A percentile compares a stretch with the other conserved stretches of the same genome.
phyloP scores from a whole-genome alignment of 2,329 filamentous ascomycete genomes.

The Calonectria pseudoreteaudii region DNA sequence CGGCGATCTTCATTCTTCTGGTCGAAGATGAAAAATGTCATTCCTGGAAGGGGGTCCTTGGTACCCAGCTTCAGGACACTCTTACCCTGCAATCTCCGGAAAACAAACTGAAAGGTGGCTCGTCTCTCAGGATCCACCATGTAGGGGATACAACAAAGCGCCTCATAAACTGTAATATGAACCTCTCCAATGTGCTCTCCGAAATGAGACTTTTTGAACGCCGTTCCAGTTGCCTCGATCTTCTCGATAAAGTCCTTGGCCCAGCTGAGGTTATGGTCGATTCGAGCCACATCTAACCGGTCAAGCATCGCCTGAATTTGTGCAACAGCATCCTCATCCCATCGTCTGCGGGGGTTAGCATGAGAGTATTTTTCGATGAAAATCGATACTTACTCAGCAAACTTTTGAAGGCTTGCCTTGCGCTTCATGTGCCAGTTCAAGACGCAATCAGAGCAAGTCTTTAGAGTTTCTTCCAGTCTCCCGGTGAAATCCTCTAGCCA shows the following conservation, averaged over 20 bases:
- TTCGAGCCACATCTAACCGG: conserved; percentile 70
- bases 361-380: not conserved
- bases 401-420: conserved; percentile 69
- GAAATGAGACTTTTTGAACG: conserved; percentile 60
- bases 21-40: conserved; percentile 84
- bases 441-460: conserved; percentile 76
- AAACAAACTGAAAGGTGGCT: conserved; percentile 81
- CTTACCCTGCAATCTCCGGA: conserved; percentile 78
- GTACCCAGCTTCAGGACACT: conserved; percentile 81
- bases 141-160: conserved; percentile 85
- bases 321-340: conserved; percentile 62
- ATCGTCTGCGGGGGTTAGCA: conserved; percentile 49
- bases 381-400: conserved; percentile 65
- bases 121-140: conserved; percentile 68
- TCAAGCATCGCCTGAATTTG: conserved; percentile 69
- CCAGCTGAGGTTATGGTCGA: conserved; percentile 68
- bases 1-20: conserved; percentile 67
- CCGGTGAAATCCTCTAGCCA: conserved; percentile 70
- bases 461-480: conserved; percentile 69
- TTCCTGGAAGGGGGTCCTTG: conserved; percentile 81
- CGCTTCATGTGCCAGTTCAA: conserved; percentile 80
- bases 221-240: conserved; percentile 59
- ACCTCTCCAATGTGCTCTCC: conserved; percentile 66
- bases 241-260: conserved; percentile 67
- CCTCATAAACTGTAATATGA: conserved; percentile 87